Percentiles rank a stretch among this genome's conserved stretches.
Evolutionary conservation across 2,329 filamentous ascomycete species (phyloP).

Genomic region (Alternaria brassicicola): DNA sequence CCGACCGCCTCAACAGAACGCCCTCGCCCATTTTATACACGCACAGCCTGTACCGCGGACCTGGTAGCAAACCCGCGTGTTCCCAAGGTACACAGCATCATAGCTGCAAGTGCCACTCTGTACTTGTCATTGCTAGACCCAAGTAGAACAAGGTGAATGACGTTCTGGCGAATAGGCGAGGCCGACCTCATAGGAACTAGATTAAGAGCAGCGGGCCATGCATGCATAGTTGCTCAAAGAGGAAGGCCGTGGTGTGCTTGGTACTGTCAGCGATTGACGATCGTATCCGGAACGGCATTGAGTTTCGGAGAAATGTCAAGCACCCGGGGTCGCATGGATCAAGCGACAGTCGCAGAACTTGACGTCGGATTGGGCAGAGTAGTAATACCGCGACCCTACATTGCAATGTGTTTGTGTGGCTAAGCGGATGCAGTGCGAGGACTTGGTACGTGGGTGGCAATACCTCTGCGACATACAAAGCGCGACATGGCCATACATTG

Average conservation of each 20-base stretch:
- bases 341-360: not conserved
- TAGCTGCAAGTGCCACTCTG: slow-evolving; percentile 17
- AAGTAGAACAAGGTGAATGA: slow-evolving; percentile 16
- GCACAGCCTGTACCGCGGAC: slow-evolving; percentile 15
- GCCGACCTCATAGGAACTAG: slow-evolving; percentile 13
- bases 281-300: not conserved
- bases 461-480: not conserved
- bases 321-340: not conserved
- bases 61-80: slow-evolving; percentile 1
- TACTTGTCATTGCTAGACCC: slow-evolving; percentile 14
- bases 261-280: slow-evolving; percentile 3
- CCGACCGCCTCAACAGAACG: not conserved
- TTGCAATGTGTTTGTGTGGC: not conserved
- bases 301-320: not conserved
- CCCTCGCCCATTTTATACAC: slow-evolving; percentile 15
- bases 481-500: not conserved
- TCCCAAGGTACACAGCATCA: slow-evolving; percentile 20
- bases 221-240: slow-evolving; percentile 1
- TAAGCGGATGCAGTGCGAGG: not conserved
- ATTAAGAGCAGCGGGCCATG: slow-evolving; percentile 14
- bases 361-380: not conserved
- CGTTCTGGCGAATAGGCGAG: slow-evolving; percentile 18
- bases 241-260: not conserved
- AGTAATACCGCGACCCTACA: not conserved
- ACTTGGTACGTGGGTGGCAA: not conserved